These are phyloP conservation scores for Emericellopsis atlantica DNA, from an alignment of 2,329 filamentous ascomycete species.

Conservation along the genomic window DNA sequence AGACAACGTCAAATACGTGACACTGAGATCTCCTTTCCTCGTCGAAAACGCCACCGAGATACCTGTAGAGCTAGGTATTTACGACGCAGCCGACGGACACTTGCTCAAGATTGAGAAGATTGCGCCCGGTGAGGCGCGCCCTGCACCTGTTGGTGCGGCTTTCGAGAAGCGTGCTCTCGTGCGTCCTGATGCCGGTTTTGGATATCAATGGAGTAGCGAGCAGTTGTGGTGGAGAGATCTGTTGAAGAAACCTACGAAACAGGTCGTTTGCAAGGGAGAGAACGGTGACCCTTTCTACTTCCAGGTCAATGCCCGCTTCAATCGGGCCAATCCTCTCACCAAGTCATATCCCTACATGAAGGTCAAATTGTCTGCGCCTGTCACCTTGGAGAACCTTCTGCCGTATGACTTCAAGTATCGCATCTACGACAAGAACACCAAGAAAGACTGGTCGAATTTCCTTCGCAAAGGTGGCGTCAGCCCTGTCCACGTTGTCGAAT, in stretches of 20 bases:
- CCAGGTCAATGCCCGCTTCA: conserved; percentile 79
- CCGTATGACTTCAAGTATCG: conserved; percentile 99
- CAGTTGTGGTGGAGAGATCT: conserved; percentile 88
- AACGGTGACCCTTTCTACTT: conserved; percentile 90
- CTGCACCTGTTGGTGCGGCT: conserved; percentile 83
- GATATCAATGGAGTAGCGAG: conserved; percentile 89
- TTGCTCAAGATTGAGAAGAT: conserved; percentile 97
- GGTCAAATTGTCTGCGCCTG: conserved; percentile 78
- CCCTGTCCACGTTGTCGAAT: conserved; percentile 90
- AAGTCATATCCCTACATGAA: conserved; percentile 89
- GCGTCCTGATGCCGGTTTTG: conserved; percentile 88
- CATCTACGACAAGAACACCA: conserved; percentile 97
- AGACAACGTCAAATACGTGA: conserved; percentile 98
- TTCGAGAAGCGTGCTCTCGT: conserved; percentile 82
- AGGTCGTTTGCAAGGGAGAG: conserved; percentile 80
- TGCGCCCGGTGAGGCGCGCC: conserved; percentile 76
- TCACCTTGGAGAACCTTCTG: conserved; percentile 87
- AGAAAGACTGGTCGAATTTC: conserved; percentile 99
- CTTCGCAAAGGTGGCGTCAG: conserved; percentile 91
- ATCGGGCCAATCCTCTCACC: conserved; percentile 71
- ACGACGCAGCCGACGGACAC: conserved; percentile 75
- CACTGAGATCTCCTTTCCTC: conserved; percentile 78
- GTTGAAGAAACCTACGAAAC: conserved; percentile 70
- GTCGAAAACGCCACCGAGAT: conserved; percentile 97
- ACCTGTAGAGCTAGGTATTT: conserved; percentile 85